Evolutionary conservation across 2,329 filamentous ascomycete species (phyloP).

Genomic region (Thielaviopsis musarum): DNA sequence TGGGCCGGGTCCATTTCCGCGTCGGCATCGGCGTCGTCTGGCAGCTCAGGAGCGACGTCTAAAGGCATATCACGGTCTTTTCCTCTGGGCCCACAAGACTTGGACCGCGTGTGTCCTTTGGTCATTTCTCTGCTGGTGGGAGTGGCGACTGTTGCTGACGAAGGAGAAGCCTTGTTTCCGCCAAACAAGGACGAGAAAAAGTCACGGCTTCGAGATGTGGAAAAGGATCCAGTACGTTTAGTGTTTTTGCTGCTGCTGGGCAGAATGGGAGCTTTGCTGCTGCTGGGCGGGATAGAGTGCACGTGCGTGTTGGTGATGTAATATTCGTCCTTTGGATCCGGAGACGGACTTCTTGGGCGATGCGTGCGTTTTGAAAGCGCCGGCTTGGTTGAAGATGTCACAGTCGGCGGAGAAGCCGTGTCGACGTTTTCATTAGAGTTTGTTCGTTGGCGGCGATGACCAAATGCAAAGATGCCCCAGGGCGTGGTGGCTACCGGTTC

Average conservation of each 20-base stretch:
- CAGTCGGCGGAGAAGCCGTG: neutral
- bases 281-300: neutral
- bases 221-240: neutral
- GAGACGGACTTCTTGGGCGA: slow-evolving; percentile 1
- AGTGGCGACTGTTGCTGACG: neutral
- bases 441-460: neutral
- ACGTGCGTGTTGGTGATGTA: neutral
- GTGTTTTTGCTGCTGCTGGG: neutral
- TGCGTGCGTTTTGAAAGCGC: neutral
- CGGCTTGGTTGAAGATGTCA: neutral
- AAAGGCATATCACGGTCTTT: neutral
- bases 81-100: neutral
- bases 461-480: slow-evolving; percentile 7
- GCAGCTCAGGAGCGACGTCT: neutral
- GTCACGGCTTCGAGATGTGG: slow-evolving; percentile 2
- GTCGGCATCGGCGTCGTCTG: neutral
- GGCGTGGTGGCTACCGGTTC: neutral
- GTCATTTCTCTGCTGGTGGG: neutral
- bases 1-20: neutral
- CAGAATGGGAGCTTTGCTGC: neutral
- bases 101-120: neutral
- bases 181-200: slow-evolving; percentile 9
- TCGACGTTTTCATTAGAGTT: neutral
- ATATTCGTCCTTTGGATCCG: slow-evolving; percentile 1
- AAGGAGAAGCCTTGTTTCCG: neutral